Evolutionary conservation across 371 early-diverging fungal genomes (phyloP).

Genomic region (Mucor piriformis): DNA sequence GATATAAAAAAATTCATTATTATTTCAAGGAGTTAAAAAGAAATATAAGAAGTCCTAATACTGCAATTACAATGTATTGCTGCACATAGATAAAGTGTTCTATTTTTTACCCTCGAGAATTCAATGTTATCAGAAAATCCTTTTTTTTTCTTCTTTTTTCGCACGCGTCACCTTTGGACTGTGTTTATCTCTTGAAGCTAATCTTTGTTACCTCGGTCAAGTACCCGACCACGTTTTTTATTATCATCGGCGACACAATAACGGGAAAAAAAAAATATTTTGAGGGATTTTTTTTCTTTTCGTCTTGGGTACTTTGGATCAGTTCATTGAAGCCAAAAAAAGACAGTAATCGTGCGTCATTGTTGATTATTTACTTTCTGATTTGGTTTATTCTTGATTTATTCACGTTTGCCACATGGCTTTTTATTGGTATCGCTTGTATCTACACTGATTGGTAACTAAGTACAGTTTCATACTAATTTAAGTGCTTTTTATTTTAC

Average conservation of each 20-base stretch:
- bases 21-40: conserved; percentile 2
- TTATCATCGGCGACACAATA: conserved; percentile 16
- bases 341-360: too few relatives aligned
- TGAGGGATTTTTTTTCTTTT: conserved; percentile 17
- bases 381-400: too few relatives aligned
- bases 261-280: conserved; percentile 7
- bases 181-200: neutral
- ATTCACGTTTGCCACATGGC: too few relatives aligned
- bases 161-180: neutral
- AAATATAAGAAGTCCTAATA: conserved; percentile 3
- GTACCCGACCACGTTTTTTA: conserved; percentile 28
- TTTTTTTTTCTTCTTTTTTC: conserved; percentile 8
- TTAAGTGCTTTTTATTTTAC: neutral
- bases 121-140: neutral
- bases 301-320: neutral
- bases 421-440: too few relatives aligned
- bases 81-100: conserved; percentile 14
- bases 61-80: conserved; percentile 3
- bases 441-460: neutral
- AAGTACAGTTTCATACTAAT: conserved; percentile 1
- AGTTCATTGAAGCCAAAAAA: too few relatives aligned
- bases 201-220: conserved; percentile 8
- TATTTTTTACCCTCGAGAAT: neutral
- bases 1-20: conserved; percentile 3
- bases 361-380: neutral